phyloP scores from a whole-genome alignment of 305 asterid genomes.

The Lippia alba region DNA sequence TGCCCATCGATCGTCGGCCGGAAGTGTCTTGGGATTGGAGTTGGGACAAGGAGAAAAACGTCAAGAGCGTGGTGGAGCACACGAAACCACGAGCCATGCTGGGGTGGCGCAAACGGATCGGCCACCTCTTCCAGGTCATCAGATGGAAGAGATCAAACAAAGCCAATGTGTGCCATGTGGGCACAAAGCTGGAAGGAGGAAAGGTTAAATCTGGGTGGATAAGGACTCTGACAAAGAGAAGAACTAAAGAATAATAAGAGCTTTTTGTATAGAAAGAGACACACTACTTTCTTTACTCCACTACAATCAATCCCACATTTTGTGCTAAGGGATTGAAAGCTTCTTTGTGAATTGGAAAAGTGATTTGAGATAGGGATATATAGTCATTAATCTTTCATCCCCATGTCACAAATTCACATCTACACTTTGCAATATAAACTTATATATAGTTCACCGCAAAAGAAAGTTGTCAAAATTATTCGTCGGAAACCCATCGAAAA shows the following conservation, averaged over 20 bases:
- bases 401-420: constrained; percentile 8
- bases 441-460: neutral
- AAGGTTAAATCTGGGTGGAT: constrained; percentile 75
- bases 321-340: constrained; percentile 21
- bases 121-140: constrained; percentile 71
- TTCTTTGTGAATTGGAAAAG: constrained; percentile 28
- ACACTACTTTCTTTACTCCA: constrained; percentile 13
- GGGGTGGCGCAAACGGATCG: constrained; percentile 85
- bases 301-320: constrained; percentile 20
- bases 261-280: constrained; percentile 30
- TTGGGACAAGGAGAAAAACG: constrained; percentile 38
- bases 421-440: neutral
- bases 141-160: constrained; percentile 66
- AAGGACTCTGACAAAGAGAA: constrained; percentile 64
- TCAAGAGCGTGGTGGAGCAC: constrained; percentile 62
- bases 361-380: constrained; percentile 35
- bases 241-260: constrained; percentile 56
- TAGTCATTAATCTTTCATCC: constrained; percentile 28
- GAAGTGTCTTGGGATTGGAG: constrained; percentile 30
- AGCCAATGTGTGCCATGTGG: constrained; percentile 55
- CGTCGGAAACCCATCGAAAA: too few species aligned
- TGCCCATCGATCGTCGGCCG: constrained; percentile 38
- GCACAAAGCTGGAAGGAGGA: constrained; percentile 63
- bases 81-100: constrained; percentile 49
- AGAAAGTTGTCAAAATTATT: too few species aligned